Base-by-base conservation (phyloP, 176 grass and related monocot genomes). In the Microstegium vimineum region DNA sequence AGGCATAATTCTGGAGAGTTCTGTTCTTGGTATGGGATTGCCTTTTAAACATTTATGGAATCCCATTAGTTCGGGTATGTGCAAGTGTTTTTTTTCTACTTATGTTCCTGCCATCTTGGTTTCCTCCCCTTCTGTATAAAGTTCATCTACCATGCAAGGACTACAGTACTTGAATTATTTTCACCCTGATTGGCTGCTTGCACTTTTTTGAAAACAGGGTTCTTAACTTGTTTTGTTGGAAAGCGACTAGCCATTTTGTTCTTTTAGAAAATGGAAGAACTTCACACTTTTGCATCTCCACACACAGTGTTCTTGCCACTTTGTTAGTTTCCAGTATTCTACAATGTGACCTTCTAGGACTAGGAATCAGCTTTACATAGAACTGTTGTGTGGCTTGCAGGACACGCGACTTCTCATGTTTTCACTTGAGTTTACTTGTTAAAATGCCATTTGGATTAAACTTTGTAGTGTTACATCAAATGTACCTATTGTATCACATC, bases 21-120 rank as follows among this genome's bases (percentile, higher is more conserved):
- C 88, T 66, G 83, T 86, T 35, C 90, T 89, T 73, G 83, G 78
- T 77, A 79, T 84, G 35, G 81, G 86, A 33, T 88, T 82, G 0
- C 88, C 95, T 77, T 94, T 98, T 66, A 91, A 87, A 69, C 86
- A 92, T 59, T 75, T 89, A 42, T 94, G 95, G 95, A 92, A 82
- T 85, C 82, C 84, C 65, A 92, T 94, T 71, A 92, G 80, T 76
- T 91, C 88, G 86, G 95, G 95, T 94, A 83, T 63, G 27, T 20
- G 79, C 32, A 8, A 35, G 30, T 31, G 5, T 75, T 35, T 42
- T 43, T 43, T 13, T n/a, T n/a, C 69, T 10, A 26, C 66, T 56
- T 15, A 75, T 22, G 5, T 45, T 49, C 36, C 49, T 79, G 17
- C 12, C 34, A 41, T 49, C 1, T n/a, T 40, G 30, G 13, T 63